phyloP scores from a whole-genome alignment of 2,329 filamentous ascomycete genomes.

The Incumbomyces delicatus region DNA sequence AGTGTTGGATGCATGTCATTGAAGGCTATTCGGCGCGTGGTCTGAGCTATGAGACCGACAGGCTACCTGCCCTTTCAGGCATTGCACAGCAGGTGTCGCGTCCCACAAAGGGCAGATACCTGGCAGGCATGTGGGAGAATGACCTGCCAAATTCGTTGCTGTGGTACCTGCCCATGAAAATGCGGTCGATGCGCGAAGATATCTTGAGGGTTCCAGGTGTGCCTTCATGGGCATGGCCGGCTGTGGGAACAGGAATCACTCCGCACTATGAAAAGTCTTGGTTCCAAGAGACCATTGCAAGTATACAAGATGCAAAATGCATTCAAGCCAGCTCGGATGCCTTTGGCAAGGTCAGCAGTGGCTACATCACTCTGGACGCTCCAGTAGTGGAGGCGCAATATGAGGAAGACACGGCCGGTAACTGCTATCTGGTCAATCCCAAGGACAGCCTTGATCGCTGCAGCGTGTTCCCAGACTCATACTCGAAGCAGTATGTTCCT shows the following conservation, averaged over 20 bases:
- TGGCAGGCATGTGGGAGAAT: not conserved
- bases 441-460: too few relatives aligned
- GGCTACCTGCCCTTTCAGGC: constrained; percentile 15
- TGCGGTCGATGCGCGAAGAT: not conserved
- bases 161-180: not conserved
- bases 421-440: too few relatives aligned
- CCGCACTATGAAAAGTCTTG: not conserved
- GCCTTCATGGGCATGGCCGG: not conserved
- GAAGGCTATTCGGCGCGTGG: constrained; percentile 1
- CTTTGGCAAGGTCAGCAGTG: not conserved
- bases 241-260: not conserved
- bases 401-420: not conserved
- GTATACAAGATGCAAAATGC: not conserved
- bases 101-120: not conserved
- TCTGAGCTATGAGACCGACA: constrained; percentile 12
- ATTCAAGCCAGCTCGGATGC: not conserved
- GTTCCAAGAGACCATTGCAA: not conserved
- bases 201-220: not conserved
- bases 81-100: constrained; percentile 10
- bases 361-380: not conserved
- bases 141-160: not conserved
- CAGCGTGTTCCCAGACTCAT: too few relatives aligned
- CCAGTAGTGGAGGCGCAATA: not conserved
- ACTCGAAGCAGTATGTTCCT: too few relatives aligned
- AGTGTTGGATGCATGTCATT: not conserved